Evolutionary conservation across 1,284 basidiomycete genomes (phyloP), one percentile per base, ranked within the genome.

Genomic region (Inonotus obliquus): DNA sequence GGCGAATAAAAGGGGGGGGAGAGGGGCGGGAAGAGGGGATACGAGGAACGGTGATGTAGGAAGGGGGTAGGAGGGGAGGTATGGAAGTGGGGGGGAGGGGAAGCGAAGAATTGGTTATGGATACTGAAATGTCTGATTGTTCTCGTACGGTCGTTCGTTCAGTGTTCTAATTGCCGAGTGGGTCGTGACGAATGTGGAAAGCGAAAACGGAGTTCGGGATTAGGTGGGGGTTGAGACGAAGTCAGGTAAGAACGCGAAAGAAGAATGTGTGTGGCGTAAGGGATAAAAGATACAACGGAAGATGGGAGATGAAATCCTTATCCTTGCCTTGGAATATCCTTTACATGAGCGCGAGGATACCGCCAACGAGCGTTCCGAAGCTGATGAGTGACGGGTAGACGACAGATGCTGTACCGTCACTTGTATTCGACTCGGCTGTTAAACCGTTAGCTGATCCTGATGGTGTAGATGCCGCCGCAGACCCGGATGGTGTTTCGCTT

Each of bases 291-390:
- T 51, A 21, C n/a, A 49, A 10, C 19, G 23, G n/a, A 49, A 21
- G 47, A 23, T 4, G 11, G 25, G 21, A 32, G 56, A 48, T n/a
- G n/a, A 5, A 23, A 57, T n/a, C 32, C 10, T 4, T 44, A 39
- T 35, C 23, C 17, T 21, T n/a, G 7, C 45, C 11, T 19, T n/a
- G 29, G 10, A 37, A 27, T 25, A 25, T 52, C 41, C 41, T 45
- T n/a, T 23, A 59, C 25, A 59, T 23, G 48, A 59, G 32, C 32
- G 35, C 45, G 19, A 59, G 23, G 45, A 48, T 47, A 47, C 47
- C 47, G 3, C 35, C 45, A 29, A 59, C 37, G 29, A 59, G 11
- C 10, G 51, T 10, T n/a, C 57, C 57, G 23, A 59, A 17, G 48
- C 19, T 47, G 45, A 37, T 37, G 17, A 49, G 19, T 13, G 49